phyloP scores from a whole-genome alignment of 257 asterid species.

The Avicennia marina region DNA sequence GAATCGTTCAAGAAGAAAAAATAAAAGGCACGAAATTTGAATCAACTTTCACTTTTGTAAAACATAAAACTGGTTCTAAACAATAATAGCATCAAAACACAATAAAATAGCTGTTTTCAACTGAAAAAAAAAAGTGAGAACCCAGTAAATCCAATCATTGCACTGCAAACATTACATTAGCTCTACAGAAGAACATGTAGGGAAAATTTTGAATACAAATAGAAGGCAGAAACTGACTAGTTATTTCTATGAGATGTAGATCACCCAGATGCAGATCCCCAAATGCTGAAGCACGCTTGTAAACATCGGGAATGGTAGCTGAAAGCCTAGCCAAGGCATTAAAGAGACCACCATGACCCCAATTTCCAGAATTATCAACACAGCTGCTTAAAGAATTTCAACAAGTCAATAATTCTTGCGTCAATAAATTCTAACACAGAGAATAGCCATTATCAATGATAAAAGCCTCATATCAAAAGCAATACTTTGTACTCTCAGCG shows the following conservation, averaged over 20 bases:
- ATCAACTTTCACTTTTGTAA: background rate
- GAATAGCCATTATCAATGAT: conserved; percentile 1
- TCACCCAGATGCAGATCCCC: conserved; percentile 92
- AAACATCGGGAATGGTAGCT: conserved; percentile 52
- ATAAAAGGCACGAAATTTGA: background rate
- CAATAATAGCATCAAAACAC: too few relatives aligned
- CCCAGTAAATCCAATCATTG: background rate
- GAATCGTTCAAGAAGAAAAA: background rate
- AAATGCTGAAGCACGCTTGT: conserved; percentile 74
- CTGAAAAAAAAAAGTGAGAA: background rate
- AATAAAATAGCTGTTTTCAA: background rate
- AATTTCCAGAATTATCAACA: conserved; percentile 87
- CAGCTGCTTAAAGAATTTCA: conserved; percentile 55
- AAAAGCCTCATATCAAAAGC: conserved; percentile 10
- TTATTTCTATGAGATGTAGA: conserved; percentile 69
- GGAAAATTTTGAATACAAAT: background rate
- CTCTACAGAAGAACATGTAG: background rate
- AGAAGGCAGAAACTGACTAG: conserved; percentile 40
- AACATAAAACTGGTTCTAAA: background rate
- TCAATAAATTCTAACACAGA: conserved; percentile 1
- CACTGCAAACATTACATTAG: too few relatives aligned
- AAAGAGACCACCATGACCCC: conserved; percentile 97
- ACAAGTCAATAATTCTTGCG: conserved; percentile 14
- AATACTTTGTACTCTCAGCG: conserved; percentile 10
- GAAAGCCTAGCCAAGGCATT: conserved; percentile 75